A percentile compares a stretch with the other conserved stretches of the same genome.
Evolutionary conservation across 2,329 filamentous ascomycete genomes (phyloP).

Genomic region (Pseudopithomyces chartarum): DNA sequence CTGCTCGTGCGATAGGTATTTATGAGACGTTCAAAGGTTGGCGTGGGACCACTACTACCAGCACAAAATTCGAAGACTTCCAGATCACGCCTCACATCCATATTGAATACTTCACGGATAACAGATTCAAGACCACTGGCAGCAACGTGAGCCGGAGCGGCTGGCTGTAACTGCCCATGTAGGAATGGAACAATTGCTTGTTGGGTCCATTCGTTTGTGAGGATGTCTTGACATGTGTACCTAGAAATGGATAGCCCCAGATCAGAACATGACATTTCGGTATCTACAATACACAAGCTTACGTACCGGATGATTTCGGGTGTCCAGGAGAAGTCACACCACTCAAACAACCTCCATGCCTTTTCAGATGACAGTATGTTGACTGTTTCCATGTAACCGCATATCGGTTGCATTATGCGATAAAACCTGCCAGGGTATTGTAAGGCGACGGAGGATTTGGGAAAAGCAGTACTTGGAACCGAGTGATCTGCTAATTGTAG

Average conservation of each 20-base stretch:
- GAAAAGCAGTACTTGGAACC: background rate
- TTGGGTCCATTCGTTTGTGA: conserved; percentile 68
- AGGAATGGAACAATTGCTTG: conserved; percentile 50
- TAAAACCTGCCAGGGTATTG: background rate
- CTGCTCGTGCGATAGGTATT: conserved; percentile 26
- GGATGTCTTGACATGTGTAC: conserved; percentile 65
- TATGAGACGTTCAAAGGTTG: conserved; percentile 47
- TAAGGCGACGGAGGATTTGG: background rate
- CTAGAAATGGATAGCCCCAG: background rate
- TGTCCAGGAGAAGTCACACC: conserved; percentile 7
- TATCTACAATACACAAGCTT: background rate
- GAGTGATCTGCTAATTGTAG: too few relatives aligned
- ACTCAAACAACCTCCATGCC: conserved; percentile 2
- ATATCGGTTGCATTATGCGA: background rate
- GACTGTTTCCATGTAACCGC: background rate
- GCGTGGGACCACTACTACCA: conserved; percentile 73
- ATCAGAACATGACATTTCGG: background rate
- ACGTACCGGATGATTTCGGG: conserved; percentile 53
- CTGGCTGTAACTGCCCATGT: background rate
- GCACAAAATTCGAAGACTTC: conserved; percentile 78
- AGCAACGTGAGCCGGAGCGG: conserved; percentile 7
- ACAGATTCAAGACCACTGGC: background rate
- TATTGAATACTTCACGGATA: conserved; percentile 12
- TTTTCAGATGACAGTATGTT: background rate
- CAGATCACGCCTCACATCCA: conserved; percentile 51